Evolutionary conservation across 225 moss, liverwort and hornwort genomes (phyloP).

Genomic region (Neckera pumila): DNA sequence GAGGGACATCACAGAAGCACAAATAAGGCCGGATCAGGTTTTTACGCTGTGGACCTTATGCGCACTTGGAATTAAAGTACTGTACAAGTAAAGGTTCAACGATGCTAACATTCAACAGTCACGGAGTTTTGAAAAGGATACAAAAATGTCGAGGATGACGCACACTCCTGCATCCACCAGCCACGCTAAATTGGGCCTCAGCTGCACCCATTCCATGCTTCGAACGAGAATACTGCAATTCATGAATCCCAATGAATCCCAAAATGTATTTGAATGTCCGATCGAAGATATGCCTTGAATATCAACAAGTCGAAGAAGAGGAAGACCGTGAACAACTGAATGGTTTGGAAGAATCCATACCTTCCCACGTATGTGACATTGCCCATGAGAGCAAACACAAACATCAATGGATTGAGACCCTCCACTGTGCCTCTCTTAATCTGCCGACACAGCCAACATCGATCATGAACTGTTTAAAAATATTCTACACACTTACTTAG

Average conservation of each 20-base stretch:
- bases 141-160: constrained; percentile 60
- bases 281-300: neutral
- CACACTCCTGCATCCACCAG: constrained; percentile 80
- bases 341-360: neutral
- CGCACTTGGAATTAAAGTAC: neutral
- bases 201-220: constrained; percentile 40
- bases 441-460: neutral
- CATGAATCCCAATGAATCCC: neutral
- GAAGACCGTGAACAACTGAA: neutral
- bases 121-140: constrained; percentile 25
- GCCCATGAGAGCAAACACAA: constrained; percentile 64
- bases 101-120: neutral
- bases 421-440: constrained; percentile 63
- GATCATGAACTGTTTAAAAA: neutral
- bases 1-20: too few species aligned
- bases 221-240: constrained; percentile 60
- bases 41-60: neutral
- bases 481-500: too few species aligned
- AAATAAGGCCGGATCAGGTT: neutral
- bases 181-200: constrained; percentile 81
- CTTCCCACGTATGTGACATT: constrained; percentile 67
- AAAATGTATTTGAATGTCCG: too few species aligned
- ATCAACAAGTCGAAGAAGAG: too few species aligned
- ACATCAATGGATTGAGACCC: constrained; percentile 83
- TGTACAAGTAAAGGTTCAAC: neutral